Conservation (phyloP, 805 yeast genomes). For the Brettanomyces bruxellensis region DNA sequence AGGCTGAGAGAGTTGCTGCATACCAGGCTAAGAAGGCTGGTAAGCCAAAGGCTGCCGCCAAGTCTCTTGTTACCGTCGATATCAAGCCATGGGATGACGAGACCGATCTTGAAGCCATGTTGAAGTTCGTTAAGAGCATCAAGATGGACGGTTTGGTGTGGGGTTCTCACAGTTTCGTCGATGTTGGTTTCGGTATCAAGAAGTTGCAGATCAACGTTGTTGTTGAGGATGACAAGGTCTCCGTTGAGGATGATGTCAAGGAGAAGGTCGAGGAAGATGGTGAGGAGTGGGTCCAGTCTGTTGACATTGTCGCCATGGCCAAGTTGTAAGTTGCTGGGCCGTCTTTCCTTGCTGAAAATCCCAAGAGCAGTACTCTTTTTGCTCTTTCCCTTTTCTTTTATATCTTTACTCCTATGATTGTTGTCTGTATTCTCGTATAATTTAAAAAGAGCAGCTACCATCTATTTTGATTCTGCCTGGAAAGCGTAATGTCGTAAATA, state of each 20-base stretch:
- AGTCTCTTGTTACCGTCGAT: conserved; percentile 92
- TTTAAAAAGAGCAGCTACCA: neutral
- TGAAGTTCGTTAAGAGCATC: conserved; percentile 77
- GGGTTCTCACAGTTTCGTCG: conserved; percentile 97
- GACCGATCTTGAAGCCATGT: conserved; percentile 85
- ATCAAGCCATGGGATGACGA: conserved; percentile 99
- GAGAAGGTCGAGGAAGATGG: conserved; percentile 61
- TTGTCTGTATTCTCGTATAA: neutral
- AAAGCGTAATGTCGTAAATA: too few species aligned
- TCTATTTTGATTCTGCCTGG: too few species aligned
- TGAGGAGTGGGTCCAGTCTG: conserved; percentile 99
- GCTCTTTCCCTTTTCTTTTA: too few species aligned
- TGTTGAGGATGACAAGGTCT: conserved; percentile 94
- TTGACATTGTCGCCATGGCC: conserved; percentile 98
- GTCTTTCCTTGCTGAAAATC: neutral
- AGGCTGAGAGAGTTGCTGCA: conserved; percentile 96
- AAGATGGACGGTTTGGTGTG: conserved; percentile 90
- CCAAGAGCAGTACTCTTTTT: neutral
- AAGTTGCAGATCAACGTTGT: conserved; percentile 98
- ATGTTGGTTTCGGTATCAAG: conserved; percentile 99
- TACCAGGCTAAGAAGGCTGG: conserved; percentile 94
- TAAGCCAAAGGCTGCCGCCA: conserved; percentile 98
- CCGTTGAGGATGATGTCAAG: conserved; percentile 77
- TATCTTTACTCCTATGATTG: too few species aligned
- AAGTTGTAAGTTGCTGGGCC: conserved; percentile 56